Evolutionary conservation across 805 yeast species (phyloP), one percentile per base, ranked within the genome.

Genomic region (Starmerella geochares): DNA sequence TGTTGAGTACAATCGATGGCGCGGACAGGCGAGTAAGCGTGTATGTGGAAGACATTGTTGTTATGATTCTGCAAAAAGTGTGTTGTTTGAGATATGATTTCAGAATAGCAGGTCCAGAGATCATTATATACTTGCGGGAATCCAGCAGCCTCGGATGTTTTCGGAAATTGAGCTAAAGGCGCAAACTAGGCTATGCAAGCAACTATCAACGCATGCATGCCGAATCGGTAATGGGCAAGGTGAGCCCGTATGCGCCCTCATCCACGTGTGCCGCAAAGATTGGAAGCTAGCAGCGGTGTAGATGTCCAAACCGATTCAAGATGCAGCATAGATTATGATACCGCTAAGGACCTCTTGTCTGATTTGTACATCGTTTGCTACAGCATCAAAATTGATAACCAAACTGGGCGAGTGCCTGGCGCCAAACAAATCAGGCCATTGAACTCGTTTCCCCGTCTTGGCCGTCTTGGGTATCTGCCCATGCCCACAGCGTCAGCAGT

Each of bases 11-110:
- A 8, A 50, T 3, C 25, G 48, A 7, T 3, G 54, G 48, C 10
- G 49, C 25, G 2, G 27, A 28, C 13, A 51, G 46, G 19, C 50
- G 52, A 2, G 54, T 48, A 8, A 51, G 49, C 5, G 54, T 51
- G 32, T 37, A 42, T 6, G 54, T 48, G 21, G 54, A 16, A 23
- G 53, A 37, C 41, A 37, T 37, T 8, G 9, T 32, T 10, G 16
- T 7, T 29, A 13, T 9, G 5, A 5, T 14, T 25, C 28, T n/a
- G n/a, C n/a, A n/a, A 29, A 10, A 9, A n/a, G 2, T 29, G 11
- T 14, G 14, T 6, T 9, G 32, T 10, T 29, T 14, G 7, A 11
- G 11, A 13, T 29, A 14, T 29, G 32, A 29, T 10, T 5, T 29
- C 16, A 13, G 14, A 9, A 29, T 9, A 29, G 13, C 6, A 7